phyloP scores from a whole-genome alignment of 129 eudicot species.

The Daucus carota region DH1_v3.0 NC_030388.2:3981001-3981500 shows the following conservation, averaged over 20 bases:
- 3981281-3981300: neutral
- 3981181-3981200: neutral
- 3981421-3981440: slow-evolving; percentile 21
- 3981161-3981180: no score
- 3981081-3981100: no score
- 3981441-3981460: neutral
- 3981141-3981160: no score
- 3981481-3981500: neutral
- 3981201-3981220: neutral
- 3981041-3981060: no score
- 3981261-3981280: neutral
- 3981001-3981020: no score
- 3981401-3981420: neutral
- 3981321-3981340: slow-evolving; percentile 4
- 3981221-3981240: neutral
- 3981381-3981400: neutral
- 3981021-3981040: no score
- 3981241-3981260: neutral
- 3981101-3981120: no score
- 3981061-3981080: no score
- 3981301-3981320: neutral
- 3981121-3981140: no score
- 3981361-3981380: neutral
- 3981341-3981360: neutral
- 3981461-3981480: neutral